Evolutionary conservation across 768 basidiomycete genomes (phyloP), one percentile per base, ranked within the genome.

Genomic region (Leccinum variicolor): DNA sequence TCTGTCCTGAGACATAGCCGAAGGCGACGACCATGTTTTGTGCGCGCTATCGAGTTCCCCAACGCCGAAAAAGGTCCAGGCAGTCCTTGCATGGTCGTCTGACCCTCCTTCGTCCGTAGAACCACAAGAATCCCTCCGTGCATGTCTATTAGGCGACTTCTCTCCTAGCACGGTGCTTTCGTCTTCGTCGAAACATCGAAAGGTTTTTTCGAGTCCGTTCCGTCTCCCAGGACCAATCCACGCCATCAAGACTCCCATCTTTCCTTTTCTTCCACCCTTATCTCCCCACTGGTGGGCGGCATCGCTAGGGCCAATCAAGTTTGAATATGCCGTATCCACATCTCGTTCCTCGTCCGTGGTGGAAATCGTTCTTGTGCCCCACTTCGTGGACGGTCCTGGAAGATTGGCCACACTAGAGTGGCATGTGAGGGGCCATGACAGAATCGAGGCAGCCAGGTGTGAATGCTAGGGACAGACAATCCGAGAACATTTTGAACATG

Each of bases 401-500:
- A 21, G 73, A 29, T 15, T 28, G 13, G 23, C n/a, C 3, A 55
- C 17, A 25, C 56, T 60, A 17, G 54, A 47, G 10, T 64, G 55
- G n/a, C 57, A 54, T 4, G 56, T 58, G 45, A 70, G 69, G 69
- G 1, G 67, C 63, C 50, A 57, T 65, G 52, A 69, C 58, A 19
- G 65, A 65, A 11, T 9, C 39, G 13, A 68, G 36, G 25, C 8
- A n/a, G 9, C 55, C 54, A 23, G 58, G 25, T 41, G 54, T 14
- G 39, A 63, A 31, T 17, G 52, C 23, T 4, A 59, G 46, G 4
- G 52, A 68, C 52, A 96, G 73, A 60, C 80, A 86, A 28, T 76
- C 76, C 0, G 75, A 75, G 65, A 97, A 94, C 75, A 91, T 84
- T 6, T 76, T 69, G 21, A 86, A 78, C 62, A 95, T 84, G 54